phyloP scores from a whole-genome alignment of 371 early-diverging fungal genomes.

The Haplosporangium sp. region DNA sequence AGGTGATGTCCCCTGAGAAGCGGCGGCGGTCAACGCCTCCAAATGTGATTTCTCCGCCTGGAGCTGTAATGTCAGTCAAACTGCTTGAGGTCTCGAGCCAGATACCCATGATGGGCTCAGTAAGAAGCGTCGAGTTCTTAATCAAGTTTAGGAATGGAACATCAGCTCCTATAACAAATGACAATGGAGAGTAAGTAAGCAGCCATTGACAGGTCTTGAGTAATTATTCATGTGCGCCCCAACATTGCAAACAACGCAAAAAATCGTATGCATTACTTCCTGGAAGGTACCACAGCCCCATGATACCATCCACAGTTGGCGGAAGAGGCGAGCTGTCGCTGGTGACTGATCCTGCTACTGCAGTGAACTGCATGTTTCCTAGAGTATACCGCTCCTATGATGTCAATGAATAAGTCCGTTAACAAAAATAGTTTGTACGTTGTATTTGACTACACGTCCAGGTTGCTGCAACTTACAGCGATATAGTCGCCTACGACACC shows the following conservation, averaged over 20 bases:
- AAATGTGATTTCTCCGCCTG: slow-evolving; percentile 71
- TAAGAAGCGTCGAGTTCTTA: slow-evolving; percentile 13
- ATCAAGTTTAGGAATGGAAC: slow-evolving; percentile 41
- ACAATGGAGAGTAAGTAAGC: background rate
- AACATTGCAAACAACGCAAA: background rate
- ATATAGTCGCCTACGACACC: slow-evolving; percentile 19
- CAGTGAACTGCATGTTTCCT: slow-evolving; percentile 20
- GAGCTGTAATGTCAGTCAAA: background rate
- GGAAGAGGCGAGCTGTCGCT: slow-evolving; percentile 13
- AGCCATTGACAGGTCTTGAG: background rate
- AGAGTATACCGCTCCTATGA: slow-evolving; percentile 27
- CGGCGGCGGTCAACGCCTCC: slow-evolving; percentile 67
- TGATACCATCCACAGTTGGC: slow-evolving; percentile 30
- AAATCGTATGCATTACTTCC: background rate
- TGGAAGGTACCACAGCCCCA: slow-evolving; percentile 47
- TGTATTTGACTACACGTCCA: background rate
- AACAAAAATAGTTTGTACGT: background rate
- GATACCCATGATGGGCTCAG: slow-evolving; percentile 27
- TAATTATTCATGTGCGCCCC: no score
- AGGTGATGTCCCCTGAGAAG: slow-evolving; percentile 65
- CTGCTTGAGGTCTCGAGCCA: slow-evolving; percentile 9
- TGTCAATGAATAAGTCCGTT: background rate
- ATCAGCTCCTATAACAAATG: background rate
- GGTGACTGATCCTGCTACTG: slow-evolving; percentile 21
- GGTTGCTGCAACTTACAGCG: slow-evolving; percentile 10